Evolutionary conservation across 225 moss, liverwort and hornwort species (phyloP), one percentile per base, ranked within the genome.

Genomic region (Marchantia polymorpha): DNA sequence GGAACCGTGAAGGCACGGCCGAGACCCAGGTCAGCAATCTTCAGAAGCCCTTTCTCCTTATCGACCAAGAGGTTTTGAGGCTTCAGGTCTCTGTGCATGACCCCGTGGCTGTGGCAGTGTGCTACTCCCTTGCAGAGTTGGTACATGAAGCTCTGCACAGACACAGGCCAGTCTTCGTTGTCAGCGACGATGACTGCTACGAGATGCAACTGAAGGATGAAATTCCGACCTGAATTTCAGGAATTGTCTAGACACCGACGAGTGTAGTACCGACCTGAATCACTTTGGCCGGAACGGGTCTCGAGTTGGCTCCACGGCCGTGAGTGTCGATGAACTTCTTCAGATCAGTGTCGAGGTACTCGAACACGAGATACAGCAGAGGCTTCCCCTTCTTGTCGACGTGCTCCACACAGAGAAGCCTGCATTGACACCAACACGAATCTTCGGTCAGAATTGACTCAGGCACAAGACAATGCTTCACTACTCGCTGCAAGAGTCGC

Each of bases 81-180:
- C 69, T 84, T 84, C 67, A 84, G 51, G 64, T 84, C 84, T 31
- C 84, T 81, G 77, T 84, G 84, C 84, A 84, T 84, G 14, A 84
- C 85, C 25, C 85, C 85, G 58, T 85, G 85, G 48, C 85, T 85
- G 48, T 85, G 85, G 65, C 85, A 85, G 26, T 85, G 85, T 3
- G 82, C 85, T 3, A 85, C 85, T 17, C 85, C 82, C 20, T 85
- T 85, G 65, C 85, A 85, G 52, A 85, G 71, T 52, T 82, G 82
- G 49, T 85, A 85, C 85, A 85, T 85, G 65, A 85, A 85, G 51
- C 85, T 85, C 85, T 85, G 80, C 29, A 64, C 29, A 64, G 3
- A 12, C 30, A 27, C 7, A 9, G 2, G 7, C 15, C 58, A 10
- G 58, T 5, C 8, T 56, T 56, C 19, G 17, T 16, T 14, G 74